Evolutionary conservation across 331 rosid species (phyloP), one percentile per base, ranked within the genome.

Genomic region (Erythrophleum ivorense): DNA sequence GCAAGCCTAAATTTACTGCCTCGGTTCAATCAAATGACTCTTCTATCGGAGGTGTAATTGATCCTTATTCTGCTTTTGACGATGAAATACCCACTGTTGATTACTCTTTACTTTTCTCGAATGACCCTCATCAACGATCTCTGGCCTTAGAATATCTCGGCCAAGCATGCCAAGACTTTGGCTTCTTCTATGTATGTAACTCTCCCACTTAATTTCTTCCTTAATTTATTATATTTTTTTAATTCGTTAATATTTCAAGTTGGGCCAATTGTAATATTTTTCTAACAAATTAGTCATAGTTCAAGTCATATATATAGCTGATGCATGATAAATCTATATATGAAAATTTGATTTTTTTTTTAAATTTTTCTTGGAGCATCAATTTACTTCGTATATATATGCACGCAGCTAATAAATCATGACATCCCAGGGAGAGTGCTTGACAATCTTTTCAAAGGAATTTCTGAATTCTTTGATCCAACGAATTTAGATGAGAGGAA

Each of bases 321-420:
- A 24, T 24, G 29, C 41, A 1, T 38, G 41, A 38, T 5, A 3
- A 38, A 38, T 38, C 41, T 38, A 38, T 38, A 2, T 38, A 3
- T 6, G 41, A 38, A 38, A 38, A 38, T 3, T 38, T 38, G 41
- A 38, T 38, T 38, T 6, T 24, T 24, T 24, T 24, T 24, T 24
- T 24, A 24, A 24, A n/a, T n/a, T n/a, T 24, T 24, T 24, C 29
- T 24, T 24, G 29, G 29, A 38, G 41, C 2, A 6, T 38, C 6
- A 38, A 38, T 38, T 38, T 38, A 38, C 41, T 38, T 38, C 0
- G 48, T 43, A 1, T 7, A 6, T 7, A 9, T 7, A 43, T 83
- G 40, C 6, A 45, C 81, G 85, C 84, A 88, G 89, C 84, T 88
- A 46, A 88, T 85, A 13, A 90, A 88, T 58, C 92, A 88, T 68